These are phyloP conservation scores for Coemansia sp. DNA, from an alignment of 192 early-diverging fungal species.

Conservation along the genomic window DNA sequence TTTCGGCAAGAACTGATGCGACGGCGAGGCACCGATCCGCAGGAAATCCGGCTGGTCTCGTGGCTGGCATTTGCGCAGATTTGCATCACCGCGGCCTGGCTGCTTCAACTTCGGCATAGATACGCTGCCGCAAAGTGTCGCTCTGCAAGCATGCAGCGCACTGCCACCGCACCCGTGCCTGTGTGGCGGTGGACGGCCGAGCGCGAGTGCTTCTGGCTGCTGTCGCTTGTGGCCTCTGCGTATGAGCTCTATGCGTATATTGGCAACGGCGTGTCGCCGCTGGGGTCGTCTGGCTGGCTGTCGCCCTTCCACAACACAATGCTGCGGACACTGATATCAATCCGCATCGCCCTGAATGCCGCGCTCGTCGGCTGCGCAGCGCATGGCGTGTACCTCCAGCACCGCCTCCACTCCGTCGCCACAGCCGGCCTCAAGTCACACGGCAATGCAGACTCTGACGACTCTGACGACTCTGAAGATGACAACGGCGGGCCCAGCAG, in stretches of 20 bases:
- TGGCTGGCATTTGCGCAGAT: constrained; percentile 38
- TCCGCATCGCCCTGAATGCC: constrained; percentile 28
- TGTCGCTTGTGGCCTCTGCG: constrained; percentile 29
- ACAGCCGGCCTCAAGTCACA: neutral
- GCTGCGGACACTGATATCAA: constrained; percentile 38
- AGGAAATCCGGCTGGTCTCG: constrained; percentile 7
- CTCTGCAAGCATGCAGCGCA: constrained; percentile 2
- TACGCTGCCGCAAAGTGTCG: constrained; percentile 4
- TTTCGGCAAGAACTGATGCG: constrained; percentile 34
- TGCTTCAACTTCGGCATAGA: constrained; percentile 20
- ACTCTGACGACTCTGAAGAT: neutral
- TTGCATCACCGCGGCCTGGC: constrained; percentile 28
- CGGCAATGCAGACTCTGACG: neutral
- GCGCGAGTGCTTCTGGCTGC: constrained; percentile 39
- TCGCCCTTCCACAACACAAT: constrained; percentile 27
- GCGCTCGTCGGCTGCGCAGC: constrained; percentile 20
- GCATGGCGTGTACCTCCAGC: constrained; percentile 8
- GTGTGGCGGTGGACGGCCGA: constrained; percentile 9
- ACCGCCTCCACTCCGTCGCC: neutral
- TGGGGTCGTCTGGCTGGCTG: neutral
- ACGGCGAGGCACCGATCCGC: constrained; percentile 3
- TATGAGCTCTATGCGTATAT: constrained; percentile 42
- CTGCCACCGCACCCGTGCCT: neutral
- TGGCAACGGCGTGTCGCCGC: constrained; percentile 13
- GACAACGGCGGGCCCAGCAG: neutral